A percentile compares a stretch with the other conserved stretches of the same genome.
phyloP scores from a whole-genome alignment of 176 grass and related monocot species.

The Calamus simplicifolius region DNA sequence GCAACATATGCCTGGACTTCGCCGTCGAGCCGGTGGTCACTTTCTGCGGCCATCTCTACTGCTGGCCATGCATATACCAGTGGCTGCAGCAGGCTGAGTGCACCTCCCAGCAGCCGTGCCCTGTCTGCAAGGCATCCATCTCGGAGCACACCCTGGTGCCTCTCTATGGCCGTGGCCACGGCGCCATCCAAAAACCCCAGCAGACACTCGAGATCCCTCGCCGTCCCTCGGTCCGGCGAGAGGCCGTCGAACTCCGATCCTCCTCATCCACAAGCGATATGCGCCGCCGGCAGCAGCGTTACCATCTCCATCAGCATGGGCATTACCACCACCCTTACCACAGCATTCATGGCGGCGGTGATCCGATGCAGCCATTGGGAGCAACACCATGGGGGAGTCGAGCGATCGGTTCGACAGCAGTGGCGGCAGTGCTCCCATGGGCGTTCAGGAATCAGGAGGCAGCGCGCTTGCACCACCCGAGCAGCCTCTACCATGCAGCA shows the following conservation, averaged over 20 bases:
- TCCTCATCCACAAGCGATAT: too few relatives aligned
- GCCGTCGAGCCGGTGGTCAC: constrained; percentile 81
- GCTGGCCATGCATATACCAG: constrained; percentile 97
- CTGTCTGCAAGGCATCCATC: constrained; percentile 72
- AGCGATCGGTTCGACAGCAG: constrained; percentile 38
- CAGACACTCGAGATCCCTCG: constrained; percentile 20
- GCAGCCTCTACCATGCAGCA: constrained; percentile 27
- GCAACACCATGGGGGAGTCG: neutral
- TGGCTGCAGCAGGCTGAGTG: constrained; percentile 47
- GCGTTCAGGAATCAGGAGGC: constrained; percentile 33
- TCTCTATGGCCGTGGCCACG: constrained; percentile 73
- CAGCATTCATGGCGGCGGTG: too few relatives aligned
- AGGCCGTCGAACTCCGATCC: too few relatives aligned
- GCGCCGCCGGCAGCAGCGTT: neutral
- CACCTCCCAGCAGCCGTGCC: constrained; percentile 35
- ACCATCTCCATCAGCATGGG: neutral
- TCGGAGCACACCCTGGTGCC: constrained; percentile 49
- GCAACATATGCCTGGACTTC: constrained; percentile 88
- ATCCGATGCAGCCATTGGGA: neutral
- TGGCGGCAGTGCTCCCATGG: constrained; percentile 54
- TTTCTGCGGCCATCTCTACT: constrained; percentile 91
- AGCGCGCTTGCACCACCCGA: constrained; percentile 19
- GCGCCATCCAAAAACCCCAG: constrained; percentile 20
- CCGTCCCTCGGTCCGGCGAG: constrained; percentile 18
- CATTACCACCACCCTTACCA: neutral